Conservation (phyloP, 2,329 filamentous ascomycete species). For the Alternaria metachromatica region DNA sequence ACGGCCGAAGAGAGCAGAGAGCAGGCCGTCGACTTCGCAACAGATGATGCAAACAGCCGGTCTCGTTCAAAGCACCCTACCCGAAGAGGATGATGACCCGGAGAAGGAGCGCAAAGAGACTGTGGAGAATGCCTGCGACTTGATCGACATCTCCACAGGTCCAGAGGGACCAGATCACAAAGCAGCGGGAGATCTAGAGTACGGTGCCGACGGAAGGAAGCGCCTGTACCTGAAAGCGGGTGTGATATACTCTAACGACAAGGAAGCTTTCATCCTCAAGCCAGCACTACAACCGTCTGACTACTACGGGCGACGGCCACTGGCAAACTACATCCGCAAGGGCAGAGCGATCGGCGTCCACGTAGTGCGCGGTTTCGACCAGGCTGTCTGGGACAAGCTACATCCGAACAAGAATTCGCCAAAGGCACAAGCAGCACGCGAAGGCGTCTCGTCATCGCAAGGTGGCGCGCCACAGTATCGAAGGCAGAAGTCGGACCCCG, state of each 20-base stretch:
- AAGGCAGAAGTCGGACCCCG: constrained; percentile 58
- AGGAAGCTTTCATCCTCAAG: constrained; percentile 82
- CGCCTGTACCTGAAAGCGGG: constrained; percentile 74
- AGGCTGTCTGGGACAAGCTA: constrained; percentile 74
- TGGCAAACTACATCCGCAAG: constrained; percentile 81
- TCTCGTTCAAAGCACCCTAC: constrained; percentile 41
- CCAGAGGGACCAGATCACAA: constrained; percentile 56
- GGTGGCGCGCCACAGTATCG: constrained; percentile 51
- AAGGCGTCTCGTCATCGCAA: constrained; percentile 54
- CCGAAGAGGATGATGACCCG: constrained; percentile 48
- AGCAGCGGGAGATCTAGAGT: constrained; percentile 52
- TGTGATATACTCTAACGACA: constrained; percentile 83
- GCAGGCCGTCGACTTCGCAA: constrained; percentile 51
- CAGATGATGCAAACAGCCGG: constrained; percentile 37
- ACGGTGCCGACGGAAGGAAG: constrained; percentile 57
- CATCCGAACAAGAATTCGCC: constrained; percentile 62
- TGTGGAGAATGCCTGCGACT: constrained; percentile 54
- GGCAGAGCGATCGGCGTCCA: constrained; percentile 82
- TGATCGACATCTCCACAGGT: constrained; percentile 57
- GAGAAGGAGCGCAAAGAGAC: constrained; percentile 53
- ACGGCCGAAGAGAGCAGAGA: constrained; percentile 61
- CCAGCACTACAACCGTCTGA: constrained; percentile 83
- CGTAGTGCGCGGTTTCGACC: constrained; percentile 89
- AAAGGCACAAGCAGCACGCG: constrained; percentile 51
- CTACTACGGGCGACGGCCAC: constrained; percentile 81